These are phyloP conservation scores for Nannizzia gypsea DNA, from an alignment of 2,329 filamentous ascomycete genomes.

Conservation along the genomic window DNA sequence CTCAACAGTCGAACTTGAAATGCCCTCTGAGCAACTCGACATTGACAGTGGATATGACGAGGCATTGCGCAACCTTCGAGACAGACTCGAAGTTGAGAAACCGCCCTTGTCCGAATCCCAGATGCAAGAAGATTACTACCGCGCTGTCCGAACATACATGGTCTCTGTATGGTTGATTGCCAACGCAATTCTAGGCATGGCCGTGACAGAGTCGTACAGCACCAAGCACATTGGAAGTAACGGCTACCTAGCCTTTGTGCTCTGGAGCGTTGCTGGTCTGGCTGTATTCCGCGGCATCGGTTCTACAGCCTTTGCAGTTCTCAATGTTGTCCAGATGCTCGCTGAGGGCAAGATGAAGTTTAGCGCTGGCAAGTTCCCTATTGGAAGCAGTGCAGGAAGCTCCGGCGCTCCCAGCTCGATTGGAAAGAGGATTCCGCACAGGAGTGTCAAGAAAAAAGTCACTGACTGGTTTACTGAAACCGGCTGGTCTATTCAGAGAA, in stretches of 20 bases:
- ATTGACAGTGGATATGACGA: conserved; percentile 98
- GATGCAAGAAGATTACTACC: conserved; percentile 97
- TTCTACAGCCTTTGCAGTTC: conserved; percentile 64
- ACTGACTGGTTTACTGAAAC: conserved; percentile 27
- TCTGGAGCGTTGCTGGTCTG: conserved; percentile 79
- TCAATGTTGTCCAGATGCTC: conserved; percentile 71
- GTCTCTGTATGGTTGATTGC: conserved; percentile 87
- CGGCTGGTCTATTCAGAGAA: conserved; percentile 25
- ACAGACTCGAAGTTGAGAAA: conserved; percentile 69
- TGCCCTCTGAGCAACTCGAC: conserved; percentile 95
- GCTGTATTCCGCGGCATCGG: conserved; percentile 83
- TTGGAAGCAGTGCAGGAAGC: conserved; percentile 11
- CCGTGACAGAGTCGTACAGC: conserved; percentile 74
- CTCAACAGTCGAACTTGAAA: conserved; percentile 82
- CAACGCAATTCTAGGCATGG: conserved; percentile 89
- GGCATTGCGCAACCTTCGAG: conserved; percentile 86
- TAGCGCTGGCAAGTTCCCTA: conserved; percentile 21
- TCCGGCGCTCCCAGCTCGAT: conserved; percentile 9
- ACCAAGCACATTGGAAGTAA: conserved; percentile 62
- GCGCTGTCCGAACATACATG: conserved; percentile 94
- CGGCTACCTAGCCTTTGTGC: conserved; percentile 81
- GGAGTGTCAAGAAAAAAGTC: conserved; percentile 25
- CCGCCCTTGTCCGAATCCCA: conserved; percentile 58
- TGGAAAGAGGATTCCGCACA: conserved; percentile 14
- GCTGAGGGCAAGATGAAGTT: conserved; percentile 72